phyloP scores from a whole-genome alignment of 306 rosid genomes.

The Lablab purpureus region DNA sequence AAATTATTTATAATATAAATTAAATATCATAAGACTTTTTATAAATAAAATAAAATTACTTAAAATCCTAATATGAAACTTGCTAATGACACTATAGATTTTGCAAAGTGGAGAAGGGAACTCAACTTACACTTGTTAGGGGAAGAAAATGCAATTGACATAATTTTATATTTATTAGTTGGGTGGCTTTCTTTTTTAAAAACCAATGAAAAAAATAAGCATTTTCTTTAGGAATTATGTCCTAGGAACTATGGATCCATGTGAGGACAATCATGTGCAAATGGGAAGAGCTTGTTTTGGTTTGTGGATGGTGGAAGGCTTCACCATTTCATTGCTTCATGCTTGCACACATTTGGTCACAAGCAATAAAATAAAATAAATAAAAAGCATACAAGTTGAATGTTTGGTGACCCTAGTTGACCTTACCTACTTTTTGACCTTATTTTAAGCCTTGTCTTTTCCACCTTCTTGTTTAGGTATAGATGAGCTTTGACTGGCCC shows the following conservation, averaged over 20 bases:
- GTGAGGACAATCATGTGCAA: constrained; percentile 57
- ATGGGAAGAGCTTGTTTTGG: constrained; percentile 17
- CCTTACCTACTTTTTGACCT: constrained; percentile 20
- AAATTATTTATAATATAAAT: too few relatives aligned
- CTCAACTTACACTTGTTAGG: constrained; percentile 8
- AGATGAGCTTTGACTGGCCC: constrained; percentile 20
- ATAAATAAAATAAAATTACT: too few relatives aligned
- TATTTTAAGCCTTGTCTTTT: constrained; percentile 21
- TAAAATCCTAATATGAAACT: too few relatives aligned
- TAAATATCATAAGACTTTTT: too few relatives aligned
- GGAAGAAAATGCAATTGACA: constrained; percentile 9
- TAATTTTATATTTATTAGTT: not conserved
- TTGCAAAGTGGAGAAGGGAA: not conserved
- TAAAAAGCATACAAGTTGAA: not conserved
- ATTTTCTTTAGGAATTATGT: too few relatives aligned
- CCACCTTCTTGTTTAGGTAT: constrained; percentile 15
- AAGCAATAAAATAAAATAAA: not conserved
- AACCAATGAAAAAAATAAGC: constrained; percentile 1
- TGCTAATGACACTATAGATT: not conserved
- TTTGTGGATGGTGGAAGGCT: constrained; percentile 22
- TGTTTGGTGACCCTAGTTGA: constrained; percentile 4
- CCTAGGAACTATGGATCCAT: constrained; percentile 38
- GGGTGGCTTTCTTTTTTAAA: constrained; percentile 12
- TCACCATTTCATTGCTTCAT: not conserved
- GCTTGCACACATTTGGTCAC: constrained; percentile 6